phyloP scores from a whole-genome alignment of 805 yeast species.

The Zygosaccharomyces gambellarensis region DNA sequence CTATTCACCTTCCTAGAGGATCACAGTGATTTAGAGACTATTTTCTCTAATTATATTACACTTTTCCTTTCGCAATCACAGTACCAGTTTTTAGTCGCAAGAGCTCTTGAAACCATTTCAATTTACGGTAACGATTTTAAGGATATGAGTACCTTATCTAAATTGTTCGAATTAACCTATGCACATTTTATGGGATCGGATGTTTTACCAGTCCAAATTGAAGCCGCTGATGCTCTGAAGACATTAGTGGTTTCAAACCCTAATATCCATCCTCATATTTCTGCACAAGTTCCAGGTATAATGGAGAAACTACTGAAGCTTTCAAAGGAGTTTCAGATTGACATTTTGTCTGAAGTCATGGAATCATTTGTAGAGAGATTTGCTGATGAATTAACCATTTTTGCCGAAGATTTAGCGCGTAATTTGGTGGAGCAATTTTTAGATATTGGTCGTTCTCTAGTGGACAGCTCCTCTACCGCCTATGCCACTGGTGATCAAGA shows the following conservation, averaged over 20 bases:
- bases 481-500: constrained; percentile 44
- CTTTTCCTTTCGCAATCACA: constrained; percentile 56
- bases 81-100: constrained; percentile 62
- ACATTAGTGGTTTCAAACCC: constrained; percentile 64
- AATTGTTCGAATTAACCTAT: constrained; percentile 39
- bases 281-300: constrained; percentile 68
- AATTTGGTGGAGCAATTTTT: constrained; percentile 61
- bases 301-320: constrained; percentile 74
- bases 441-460: constrained; percentile 49
- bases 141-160: constrained; percentile 38
- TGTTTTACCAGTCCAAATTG: constrained; percentile 70
- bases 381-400: constrained; percentile 83
- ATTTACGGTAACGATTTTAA: constrained; percentile 33
- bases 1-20: constrained; percentile 42
- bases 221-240: constrained; percentile 84
- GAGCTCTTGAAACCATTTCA: constrained; percentile 59
- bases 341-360: constrained; percentile 83
- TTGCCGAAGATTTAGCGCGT: constrained; percentile 61
- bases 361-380: constrained; percentile 90
- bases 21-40: constrained; percentile 54
- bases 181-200: constrained; percentile 41
- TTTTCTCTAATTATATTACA: constrained; percentile 54
- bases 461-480: constrained; percentile 41
- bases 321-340: constrained; percentile 79
- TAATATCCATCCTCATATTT: constrained; percentile 60